Base-by-base conservation (phyloP, 2,329 filamentous ascomycete species). In the Aspergillus tubingensis region DNA sequence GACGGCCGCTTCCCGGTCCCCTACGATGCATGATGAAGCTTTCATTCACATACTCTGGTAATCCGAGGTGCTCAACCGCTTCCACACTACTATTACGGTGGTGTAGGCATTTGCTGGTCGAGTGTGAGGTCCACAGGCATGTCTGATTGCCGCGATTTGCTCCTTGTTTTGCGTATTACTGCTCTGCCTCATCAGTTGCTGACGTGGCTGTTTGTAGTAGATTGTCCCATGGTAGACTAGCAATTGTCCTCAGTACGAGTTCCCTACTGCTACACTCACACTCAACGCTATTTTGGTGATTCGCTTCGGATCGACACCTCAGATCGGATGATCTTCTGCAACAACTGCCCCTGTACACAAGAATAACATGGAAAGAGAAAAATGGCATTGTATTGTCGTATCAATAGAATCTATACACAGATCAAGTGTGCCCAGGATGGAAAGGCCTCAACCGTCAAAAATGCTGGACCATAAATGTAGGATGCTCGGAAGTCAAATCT, bases 61-160 rank as follows among this genome's bases (percentile, higher is more conserved):
- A 79, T 74, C 76, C 74, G 73, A 79, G 68, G 65, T 66, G 70
- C 76, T 76, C 75, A 79, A 75, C 77, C 76, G 77, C 76, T 65
- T 57, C 50, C 64, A 59, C 52, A 62, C 63, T 61, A 61, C 59
- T 60, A 36, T 5, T 36, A 36, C 32, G 32, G 32, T 36, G 32
- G 25, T 25, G 43, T 47, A 54, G 62, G 54, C 61, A 25, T 43
- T 74, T 74, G 77, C 76, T 79, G 77, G 76, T 77, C 65, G 76
- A 74, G 77, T 71, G 68, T 79, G 77, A 74, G 75, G 76, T 75
- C 53, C 63, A 71, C 71, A 73, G 77, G 77, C 76, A 78, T 77
- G 72, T 79, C 77, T 79, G 76, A 79, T 70, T 61, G 59, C 59
- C 60, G 27, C 52, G 54, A 54, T 23, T 15, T 15, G 39, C 11